Base-by-base conservation (phyloP, 768 basidiomycete species). In the Tulasnella sp. region DNA sequence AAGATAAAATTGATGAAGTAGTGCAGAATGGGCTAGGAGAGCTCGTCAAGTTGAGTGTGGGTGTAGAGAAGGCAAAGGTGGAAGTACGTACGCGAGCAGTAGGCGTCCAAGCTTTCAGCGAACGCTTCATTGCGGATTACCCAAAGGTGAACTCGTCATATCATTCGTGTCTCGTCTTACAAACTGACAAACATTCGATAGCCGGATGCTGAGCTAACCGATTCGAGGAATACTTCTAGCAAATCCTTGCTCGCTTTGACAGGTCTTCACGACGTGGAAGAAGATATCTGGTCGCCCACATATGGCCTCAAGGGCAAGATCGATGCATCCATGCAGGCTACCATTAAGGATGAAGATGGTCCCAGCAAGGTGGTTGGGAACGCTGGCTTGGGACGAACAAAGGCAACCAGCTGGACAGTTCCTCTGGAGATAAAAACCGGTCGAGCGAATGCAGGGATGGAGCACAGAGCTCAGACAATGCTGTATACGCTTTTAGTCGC, bases 401-500 rank as follows among this genome's bases (percentile, higher is more conserved):
- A 56, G 25, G 53, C 28, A 70, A 69, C 0, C 71, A 56, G 40
- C 22, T 58, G 54, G 41, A 60, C 79, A 0, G 71, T 82, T 58
- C 93, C 93, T 1, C 79, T 99, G 47, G 95, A 99, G 64, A 88
- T 99, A 67, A 99, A 99, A 67, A 99, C 95, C 0, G 95, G 95
- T 1, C 74, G 83, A 27, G 68, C 81, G 0, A 68, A 75, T 6
- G 81, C 78, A 0, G 74, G 76, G 1, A 79, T 91, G 77, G 90
- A 93, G 57, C 93, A 98, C 64, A 83, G 95, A 32, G 95, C 95
- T 0, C 95, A 99, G 65, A 99, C 95, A 1, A 91, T 96, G 81
- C 68, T 99, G 3, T 99, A 99, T 63, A 93, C 90, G 1, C 69
- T 98, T 4, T 72, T 99, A 1, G 78, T 90, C 58, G 76, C 78